Evolutionary conservation across 2,329 filamentous ascomycete genomes (phyloP).

Genomic region (Blastomyces gilchristii): DNA sequence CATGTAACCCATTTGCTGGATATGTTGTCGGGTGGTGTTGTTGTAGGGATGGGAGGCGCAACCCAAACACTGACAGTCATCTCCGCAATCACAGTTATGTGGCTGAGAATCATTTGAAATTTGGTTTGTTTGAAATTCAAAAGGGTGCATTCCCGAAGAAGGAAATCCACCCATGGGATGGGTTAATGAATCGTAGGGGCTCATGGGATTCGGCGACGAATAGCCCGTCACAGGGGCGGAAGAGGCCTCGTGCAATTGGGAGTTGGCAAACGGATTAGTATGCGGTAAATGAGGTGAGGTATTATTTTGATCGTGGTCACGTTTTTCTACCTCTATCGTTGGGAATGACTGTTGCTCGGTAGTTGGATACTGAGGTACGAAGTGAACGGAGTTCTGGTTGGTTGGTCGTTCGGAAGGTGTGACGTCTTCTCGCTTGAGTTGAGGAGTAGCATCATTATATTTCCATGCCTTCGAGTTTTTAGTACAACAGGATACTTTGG

Average conservation of each 20-base stretch:
- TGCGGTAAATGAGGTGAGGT: not conserved
- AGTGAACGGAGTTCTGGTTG: not conserved
- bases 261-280: not conserved
- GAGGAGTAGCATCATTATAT: not conserved
- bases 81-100: constrained; percentile 32
- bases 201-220: constrained; percentile 1
- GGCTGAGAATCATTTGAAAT: not conserved
- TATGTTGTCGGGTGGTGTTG: constrained; percentile 35
- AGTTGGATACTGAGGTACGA: not conserved
- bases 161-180: not conserved
- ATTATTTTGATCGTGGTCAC: not conserved
- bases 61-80: constrained; percentile 38
- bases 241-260: not conserved
- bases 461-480: not conserved
- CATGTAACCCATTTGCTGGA: constrained; percentile 38
- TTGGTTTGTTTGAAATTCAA: not conserved
- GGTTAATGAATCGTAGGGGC: not conserved
- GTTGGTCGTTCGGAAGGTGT: not conserved
- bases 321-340: not conserved
- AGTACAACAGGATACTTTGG: not conserved
- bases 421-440: not conserved
- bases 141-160: not conserved
- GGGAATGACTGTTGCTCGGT: not conserved
- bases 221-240: constrained; percentile 6
- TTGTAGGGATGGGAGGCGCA: constrained; percentile 40